Conservation (phyloP, 164 flowering plant genomes). For the Pachysandra terminalis region DNA sequence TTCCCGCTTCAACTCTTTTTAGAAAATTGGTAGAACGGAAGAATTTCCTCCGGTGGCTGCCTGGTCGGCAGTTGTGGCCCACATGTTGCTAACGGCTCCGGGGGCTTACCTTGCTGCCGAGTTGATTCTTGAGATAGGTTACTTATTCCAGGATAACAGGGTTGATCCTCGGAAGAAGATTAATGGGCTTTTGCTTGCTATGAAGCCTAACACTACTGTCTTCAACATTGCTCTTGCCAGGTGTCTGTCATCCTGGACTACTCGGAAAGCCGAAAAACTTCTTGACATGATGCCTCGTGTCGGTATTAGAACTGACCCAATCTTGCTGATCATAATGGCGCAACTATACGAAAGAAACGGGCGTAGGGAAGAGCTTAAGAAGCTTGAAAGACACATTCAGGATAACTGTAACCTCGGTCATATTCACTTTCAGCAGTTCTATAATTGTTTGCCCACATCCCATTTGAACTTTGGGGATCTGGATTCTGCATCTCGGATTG, state of each 20-base stretch:
- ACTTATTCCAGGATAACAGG: slow-evolving; percentile 70
- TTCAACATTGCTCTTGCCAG: slow-evolving; percentile 69
- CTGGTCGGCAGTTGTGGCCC: slow-evolving; percentile 80
- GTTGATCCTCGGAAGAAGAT: slow-evolving; percentile 86
- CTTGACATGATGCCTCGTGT: slow-evolving; percentile 86
- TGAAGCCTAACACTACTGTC: slow-evolving; percentile 77
- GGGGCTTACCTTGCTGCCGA: slow-evolving; percentile 84
- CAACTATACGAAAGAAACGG: slow-evolving; percentile 92
- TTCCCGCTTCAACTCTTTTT: slow-evolving; percentile 73
- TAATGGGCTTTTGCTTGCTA: slow-evolving; percentile 67
- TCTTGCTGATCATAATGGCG: slow-evolving; percentile 62
- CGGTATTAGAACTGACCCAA: slow-evolving; percentile 58
- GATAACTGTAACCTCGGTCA: slow-evolving; percentile 56
- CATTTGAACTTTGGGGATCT: slow-evolving; percentile 89
- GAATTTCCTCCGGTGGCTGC: slow-evolving; percentile 63
- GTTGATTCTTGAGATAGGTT: slow-evolving; percentile 81
- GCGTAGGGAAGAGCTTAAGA: slow-evolving; percentile 76
- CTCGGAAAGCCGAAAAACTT: slow-evolving; percentile 89
- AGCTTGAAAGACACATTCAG: slow-evolving; percentile 75
- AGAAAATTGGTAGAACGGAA: slow-evolving; percentile 73
- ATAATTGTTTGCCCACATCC: slow-evolving; percentile 80
- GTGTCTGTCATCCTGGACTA: slow-evolving; percentile 64
- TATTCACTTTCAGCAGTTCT: slow-evolving; percentile 69
- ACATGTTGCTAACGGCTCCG: slow-evolving; percentile 59
- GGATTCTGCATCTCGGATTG: slow-evolving; percentile 74